Conservation (phyloP, 2,329 filamentous ascomycete species). For the Gaeumannomyces sp. region DNA sequence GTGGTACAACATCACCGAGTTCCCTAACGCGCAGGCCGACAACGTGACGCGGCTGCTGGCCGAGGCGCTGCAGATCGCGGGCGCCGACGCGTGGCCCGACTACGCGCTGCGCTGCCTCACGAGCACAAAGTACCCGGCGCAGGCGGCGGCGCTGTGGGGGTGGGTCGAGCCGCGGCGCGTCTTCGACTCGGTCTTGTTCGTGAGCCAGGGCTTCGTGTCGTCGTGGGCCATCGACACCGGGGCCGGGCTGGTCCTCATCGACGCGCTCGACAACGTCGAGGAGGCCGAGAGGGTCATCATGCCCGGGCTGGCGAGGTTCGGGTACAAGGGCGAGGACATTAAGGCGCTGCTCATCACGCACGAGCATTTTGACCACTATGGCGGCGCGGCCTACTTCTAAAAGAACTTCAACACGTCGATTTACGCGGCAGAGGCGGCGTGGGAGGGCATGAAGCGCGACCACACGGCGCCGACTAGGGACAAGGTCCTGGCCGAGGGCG, state of each 20-base stretch:
- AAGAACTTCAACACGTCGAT: constrained; percentile 16
- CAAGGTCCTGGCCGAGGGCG: constrained; percentile 12
- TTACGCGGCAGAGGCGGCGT: constrained; percentile 15
- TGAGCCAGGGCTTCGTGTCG: constrained; percentile 14
- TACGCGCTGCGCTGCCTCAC: not conserved
- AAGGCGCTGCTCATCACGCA: constrained; percentile 25
- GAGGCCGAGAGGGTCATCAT: constrained; percentile 16
- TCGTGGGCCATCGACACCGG: constrained; percentile 23
- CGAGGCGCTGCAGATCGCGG: not conserved
- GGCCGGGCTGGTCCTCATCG: constrained; percentile 19
- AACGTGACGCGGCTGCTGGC: not conserved
- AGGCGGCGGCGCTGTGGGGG: not conserved
- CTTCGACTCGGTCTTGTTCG: constrained; percentile 2
- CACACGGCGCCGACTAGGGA: constrained; percentile 11
- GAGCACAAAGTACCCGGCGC: not conserved
- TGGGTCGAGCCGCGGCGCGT: not conserved
- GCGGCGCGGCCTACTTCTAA: constrained; percentile 21
- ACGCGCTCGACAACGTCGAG: constrained; percentile 17
- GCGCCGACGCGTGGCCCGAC: not conserved
- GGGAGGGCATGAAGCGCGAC: not conserved
- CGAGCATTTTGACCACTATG: constrained; percentile 24
- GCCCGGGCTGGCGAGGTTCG: constrained; percentile 16
- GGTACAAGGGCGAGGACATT: constrained; percentile 19
- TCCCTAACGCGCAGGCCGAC: not conserved
- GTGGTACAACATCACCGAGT: not conserved